A percentile compares a stretch with the other conserved stretches of the same genome.
phyloP scores from a whole-genome alignment of 2,329 filamentous ascomycete genomes.

The Daldinia sp. region DNA sequence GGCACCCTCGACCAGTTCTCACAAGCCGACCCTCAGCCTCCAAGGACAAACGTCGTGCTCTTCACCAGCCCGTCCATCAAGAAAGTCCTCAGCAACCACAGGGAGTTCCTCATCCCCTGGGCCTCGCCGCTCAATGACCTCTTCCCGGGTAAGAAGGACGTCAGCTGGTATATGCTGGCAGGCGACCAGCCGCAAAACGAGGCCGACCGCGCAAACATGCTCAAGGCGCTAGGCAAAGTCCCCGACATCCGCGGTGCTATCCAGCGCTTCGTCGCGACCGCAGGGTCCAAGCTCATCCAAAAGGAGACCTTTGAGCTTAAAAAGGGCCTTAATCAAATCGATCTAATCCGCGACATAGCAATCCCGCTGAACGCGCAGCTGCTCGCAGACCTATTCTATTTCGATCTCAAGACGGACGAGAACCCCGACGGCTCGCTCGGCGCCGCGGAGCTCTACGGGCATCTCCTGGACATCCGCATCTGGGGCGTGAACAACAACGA shows the following conservation, averaged over 20 bases:
- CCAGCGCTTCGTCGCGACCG: constrained; percentile 46
- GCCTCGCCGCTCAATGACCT: neutral
- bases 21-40: constrained; percentile 27
- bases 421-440: constrained; percentile 52
- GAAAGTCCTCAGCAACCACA: neutral
- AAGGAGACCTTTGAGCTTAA: constrained; percentile 50
- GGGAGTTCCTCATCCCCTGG: neutral
- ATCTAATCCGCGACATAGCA: constrained; percentile 61
- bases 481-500: constrained; percentile 59
- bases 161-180: neutral
- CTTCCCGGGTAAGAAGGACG: neutral
- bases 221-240: neutral
- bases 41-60: neutral
- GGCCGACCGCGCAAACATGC: neutral
- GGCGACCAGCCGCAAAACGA: neutral
- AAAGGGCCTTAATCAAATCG: constrained; percentile 51
- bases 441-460: constrained; percentile 52
- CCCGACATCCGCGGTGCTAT: constrained; percentile 36
- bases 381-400: neutral
- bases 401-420: neutral
- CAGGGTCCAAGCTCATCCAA: constrained; percentile 52
- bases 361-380: constrained; percentile 48
- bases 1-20: constrained; percentile 50
- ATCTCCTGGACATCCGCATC: constrained; percentile 54
- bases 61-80: neutral